phyloP scores from a whole-genome alignment of 202 grass and related monocot species.

The Schoenoplectus tabernaemontani region DNA sequence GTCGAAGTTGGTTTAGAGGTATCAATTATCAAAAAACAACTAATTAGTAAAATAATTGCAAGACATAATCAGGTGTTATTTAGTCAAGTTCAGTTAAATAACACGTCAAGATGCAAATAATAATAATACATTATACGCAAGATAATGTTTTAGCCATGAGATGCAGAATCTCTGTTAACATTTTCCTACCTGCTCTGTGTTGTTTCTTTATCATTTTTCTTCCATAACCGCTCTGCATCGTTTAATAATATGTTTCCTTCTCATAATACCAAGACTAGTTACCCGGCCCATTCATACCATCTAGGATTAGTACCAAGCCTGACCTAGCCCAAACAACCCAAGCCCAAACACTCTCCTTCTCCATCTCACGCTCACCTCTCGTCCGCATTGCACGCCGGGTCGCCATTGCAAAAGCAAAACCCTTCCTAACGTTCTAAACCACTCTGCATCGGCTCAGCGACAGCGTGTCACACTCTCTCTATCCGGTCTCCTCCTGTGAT shows the following conservation, averaged over 20 bases:
- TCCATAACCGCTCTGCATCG: not conserved
- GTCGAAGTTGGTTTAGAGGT: not conserved
- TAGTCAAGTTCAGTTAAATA: not conserved
- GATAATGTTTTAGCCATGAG: not conserved
- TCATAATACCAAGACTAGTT: not conserved
- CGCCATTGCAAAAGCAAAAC: not conserved
- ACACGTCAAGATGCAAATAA: not conserved
- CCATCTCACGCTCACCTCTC: not conserved
- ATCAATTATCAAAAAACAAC: not conserved
- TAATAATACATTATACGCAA: not conserved
- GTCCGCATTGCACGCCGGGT: too few species aligned
- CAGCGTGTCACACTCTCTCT: not conserved
- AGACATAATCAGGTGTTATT: not conserved
- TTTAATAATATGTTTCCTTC: too few species aligned
- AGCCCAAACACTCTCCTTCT: not conserved
- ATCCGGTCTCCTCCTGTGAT: not conserved
- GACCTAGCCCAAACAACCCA: not conserved
- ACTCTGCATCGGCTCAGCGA: not conserved
- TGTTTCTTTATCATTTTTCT: not conserved
- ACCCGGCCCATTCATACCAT: not conserved
- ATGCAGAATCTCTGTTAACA: slow-evolving; percentile 7
- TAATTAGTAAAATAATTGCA: not conserved
- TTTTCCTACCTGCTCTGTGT: not conserved
- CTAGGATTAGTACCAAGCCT: not conserved
- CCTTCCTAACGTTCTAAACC: too few species aligned